Evolutionary conservation across 2,329 filamentous ascomycete genomes (phyloP).

Genomic region (Pestalotiopsis sp.): DNA sequence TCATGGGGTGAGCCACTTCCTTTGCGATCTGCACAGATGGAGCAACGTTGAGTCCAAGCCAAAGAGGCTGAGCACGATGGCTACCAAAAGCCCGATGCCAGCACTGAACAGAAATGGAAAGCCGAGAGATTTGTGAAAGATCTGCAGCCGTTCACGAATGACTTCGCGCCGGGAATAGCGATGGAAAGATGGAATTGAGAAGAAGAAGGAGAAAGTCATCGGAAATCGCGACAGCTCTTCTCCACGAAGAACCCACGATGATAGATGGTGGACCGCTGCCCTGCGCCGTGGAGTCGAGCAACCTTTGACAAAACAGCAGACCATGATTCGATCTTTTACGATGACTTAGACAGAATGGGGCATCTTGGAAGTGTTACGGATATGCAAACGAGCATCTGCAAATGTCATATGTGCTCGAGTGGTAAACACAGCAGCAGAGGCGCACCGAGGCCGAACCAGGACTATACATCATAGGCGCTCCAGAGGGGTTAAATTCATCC

Average conservation of each 20-base stretch:
- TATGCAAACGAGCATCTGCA: no score
- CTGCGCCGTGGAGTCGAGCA: not conserved
- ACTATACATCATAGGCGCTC: no score
- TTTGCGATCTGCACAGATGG: not conserved
- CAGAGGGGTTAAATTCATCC: no score
- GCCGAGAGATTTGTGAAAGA: not conserved
- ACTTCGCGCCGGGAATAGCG: not conserved
- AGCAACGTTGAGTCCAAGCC: not conserved
- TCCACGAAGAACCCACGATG: not conserved
- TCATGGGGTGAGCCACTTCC: not conserved
- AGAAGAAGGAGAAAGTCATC: not conserved
- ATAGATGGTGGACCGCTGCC: not conserved
- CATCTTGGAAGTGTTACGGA: no score
- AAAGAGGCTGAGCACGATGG: not conserved
- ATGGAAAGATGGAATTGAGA: not conserved
- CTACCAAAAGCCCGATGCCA: not conserved
- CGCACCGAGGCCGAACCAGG: no score
- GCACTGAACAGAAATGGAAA: not conserved
- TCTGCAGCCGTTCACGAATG: not conserved
- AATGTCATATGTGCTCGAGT: no score
- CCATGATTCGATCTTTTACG: not conserved
- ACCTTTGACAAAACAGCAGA: not conserved
- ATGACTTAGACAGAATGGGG: not conserved
- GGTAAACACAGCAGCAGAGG: no score
- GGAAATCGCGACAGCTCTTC: not conserved